Evolutionary conservation across 1,284 basidiomycete species (phyloP).

Genomic region (Boletellus deceptivus): DNA sequence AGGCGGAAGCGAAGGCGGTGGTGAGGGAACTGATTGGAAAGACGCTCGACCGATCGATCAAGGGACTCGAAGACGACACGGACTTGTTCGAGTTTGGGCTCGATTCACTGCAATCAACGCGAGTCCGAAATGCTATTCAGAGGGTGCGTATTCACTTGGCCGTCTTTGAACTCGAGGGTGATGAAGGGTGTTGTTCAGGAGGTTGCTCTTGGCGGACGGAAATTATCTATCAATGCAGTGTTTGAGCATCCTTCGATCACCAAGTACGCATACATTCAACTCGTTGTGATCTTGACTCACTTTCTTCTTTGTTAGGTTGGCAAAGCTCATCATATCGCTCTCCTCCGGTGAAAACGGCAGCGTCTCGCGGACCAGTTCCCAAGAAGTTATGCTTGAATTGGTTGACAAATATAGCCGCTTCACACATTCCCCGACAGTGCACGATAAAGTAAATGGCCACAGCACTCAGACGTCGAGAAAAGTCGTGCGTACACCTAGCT

Average conservation of each 20-base stretch:
- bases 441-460: not conserved
- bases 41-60: conserved; percentile 17
- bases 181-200: conserved; percentile 34
- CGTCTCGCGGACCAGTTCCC: conserved; percentile 5
- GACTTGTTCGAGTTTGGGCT: conserved; percentile 48
- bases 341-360: conserved; percentile 13
- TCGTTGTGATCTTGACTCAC: no score
- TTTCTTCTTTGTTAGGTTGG: no score
- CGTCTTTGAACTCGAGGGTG: not conserved
- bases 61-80: conserved; percentile 32
- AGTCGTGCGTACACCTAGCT: not conserved
- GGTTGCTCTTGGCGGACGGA: conserved; percentile 27
- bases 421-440: not conserved
- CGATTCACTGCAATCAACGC: conserved; percentile 55
- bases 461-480: conserved; percentile 8
- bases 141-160: conserved; percentile 28
- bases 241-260: no score
- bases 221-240: not conserved
- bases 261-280: no score
- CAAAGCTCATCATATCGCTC: conserved; percentile 13
- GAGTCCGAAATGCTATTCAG: conserved; percentile 51
- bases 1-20: conserved; percentile 13
- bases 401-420: conserved; percentile 29
- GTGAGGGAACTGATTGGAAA: conserved; percentile 19
- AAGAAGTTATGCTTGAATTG: conserved; percentile 24